These are phyloP conservation scores for Filosporella fistucella DNA, from an alignment of 495 filamentous ascomycete species.

Conservation along the genomic window DNA sequence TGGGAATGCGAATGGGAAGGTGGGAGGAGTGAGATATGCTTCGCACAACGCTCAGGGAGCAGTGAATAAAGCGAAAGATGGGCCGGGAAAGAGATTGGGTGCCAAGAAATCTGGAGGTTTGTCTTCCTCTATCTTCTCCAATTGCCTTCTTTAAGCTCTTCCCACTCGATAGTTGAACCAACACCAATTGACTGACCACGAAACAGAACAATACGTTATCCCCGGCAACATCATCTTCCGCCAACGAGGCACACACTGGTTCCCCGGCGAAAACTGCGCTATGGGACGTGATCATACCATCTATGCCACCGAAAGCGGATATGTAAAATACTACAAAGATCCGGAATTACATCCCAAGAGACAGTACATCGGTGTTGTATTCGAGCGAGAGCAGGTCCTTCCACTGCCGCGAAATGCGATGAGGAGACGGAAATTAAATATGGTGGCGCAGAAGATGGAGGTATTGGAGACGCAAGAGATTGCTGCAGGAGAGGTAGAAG, in stretches of 20 bases:
- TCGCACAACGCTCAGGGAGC: conserved; percentile 83
- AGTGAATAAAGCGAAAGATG: conserved; percentile 79
- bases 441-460: conserved; percentile 47
- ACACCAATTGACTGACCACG: too few relatives aligned
- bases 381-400: conserved; percentile 67
- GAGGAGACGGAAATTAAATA: conserved; percentile 64
- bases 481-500: conserved; percentile 34
- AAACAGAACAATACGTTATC: conserved; percentile 85
- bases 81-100: conserved; percentile 87
- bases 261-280: conserved; percentile 84
- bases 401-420: conserved; percentile 68
- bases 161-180: too few relatives aligned
- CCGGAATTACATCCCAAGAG: conserved; percentile 72
- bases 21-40: conserved; percentile 60
- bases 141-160: too few relatives aligned
- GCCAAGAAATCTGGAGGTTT: conserved; percentile 85
- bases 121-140: conserved; percentile 20
- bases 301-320: conserved; percentile 76
- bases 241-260: conserved; percentile 93
- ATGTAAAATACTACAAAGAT: conserved; percentile 94
- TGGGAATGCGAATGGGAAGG: conserved; percentile 26
- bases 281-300: conserved; percentile 98
- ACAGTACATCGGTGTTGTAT: conserved; percentile 88
- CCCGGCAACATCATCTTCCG: conserved; percentile 97
- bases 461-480: conserved; percentile 1